These are phyloP conservation scores for Cymbidium sinense DNA, from an alignment of 106 monocot genomes.

Conservation along the genomic window DNA sequence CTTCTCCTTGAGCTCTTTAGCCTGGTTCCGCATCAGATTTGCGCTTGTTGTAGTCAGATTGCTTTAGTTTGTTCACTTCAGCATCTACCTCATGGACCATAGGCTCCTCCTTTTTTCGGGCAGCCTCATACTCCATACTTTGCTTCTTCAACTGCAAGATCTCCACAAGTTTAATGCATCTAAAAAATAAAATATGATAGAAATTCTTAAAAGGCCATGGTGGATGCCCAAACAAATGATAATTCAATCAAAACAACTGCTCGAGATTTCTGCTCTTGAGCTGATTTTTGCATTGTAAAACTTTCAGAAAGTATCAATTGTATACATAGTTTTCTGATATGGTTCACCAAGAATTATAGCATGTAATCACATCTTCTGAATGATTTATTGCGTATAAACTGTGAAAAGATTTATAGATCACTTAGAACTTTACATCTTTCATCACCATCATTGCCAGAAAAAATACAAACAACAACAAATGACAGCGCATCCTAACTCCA, in stretches of 20 bases:
- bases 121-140: slow-evolving; percentile 45
- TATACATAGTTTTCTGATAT: neutral
- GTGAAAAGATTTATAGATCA: neutral
- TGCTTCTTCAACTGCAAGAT: slow-evolving; percentile 47
- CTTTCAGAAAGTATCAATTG: neutral
- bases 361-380: neutral
- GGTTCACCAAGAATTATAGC: neutral
- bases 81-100: slow-evolving; percentile 44
- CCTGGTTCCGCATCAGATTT: slow-evolving; percentile 41
- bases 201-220: neutral
- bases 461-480: neutral
- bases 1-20: slow-evolving; percentile 52
- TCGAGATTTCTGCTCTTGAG: neutral
- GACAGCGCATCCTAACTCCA: neutral
- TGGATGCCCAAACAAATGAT: neutral
- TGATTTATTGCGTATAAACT: neutral
- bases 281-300: neutral
- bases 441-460: neutral
- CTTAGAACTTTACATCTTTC: neutral
- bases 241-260: neutral
- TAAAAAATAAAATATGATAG: neutral
- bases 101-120: slow-evolving; percentile 59
- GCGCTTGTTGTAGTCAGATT: slow-evolving; percentile 57
- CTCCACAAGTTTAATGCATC: neutral
- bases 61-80: slow-evolving; percentile 59